A percentile compares a stretch with the other conserved stretches of the same genome.
Evolutionary conservation across 768 basidiomycete genomes (phyloP).

Genomic region (Kwoniella newhampshirensis): DNA sequence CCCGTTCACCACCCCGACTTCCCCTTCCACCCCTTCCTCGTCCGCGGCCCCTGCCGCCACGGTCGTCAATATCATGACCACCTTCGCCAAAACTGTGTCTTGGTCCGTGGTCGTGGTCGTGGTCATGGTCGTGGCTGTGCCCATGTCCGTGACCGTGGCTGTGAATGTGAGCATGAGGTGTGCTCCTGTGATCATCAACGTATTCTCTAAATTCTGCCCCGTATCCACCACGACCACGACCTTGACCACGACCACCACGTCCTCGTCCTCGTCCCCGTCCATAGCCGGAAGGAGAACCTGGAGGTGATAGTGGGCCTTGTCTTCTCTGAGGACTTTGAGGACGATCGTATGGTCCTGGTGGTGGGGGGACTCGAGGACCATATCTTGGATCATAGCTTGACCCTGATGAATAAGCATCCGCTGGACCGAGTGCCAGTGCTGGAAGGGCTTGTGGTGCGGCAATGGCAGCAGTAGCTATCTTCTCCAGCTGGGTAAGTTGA

Average conservation of each 20-base stretch:
- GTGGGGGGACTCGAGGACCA: background rate
- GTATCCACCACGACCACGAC: background rate
- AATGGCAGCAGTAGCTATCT: constrained; percentile 13
- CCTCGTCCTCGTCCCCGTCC: background rate
- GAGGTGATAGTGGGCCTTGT: background rate
- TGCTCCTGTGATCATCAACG: background rate
- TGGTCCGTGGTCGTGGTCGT: constrained; percentile 1
- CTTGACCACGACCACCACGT: background rate
- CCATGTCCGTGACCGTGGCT: background rate
- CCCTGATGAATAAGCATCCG: background rate
- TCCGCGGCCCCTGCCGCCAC: background rate
- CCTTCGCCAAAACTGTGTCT: background rate
- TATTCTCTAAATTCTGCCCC: background rate
- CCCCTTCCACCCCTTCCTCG: background rate
- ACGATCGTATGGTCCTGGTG: background rate
- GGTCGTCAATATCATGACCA: background rate
- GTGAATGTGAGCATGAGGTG: background rate
- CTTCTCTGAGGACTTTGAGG: background rate
- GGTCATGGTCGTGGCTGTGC: background rate
- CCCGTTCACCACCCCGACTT: background rate
- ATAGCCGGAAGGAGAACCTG: background rate
- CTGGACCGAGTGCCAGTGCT: background rate
- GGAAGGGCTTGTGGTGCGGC: background rate
- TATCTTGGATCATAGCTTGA: background rate
- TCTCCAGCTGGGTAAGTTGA: constrained; percentile 21